These are phyloP conservation scores for Murraya koenigii DNA, from an alignment of 345 rosid genomes.

Conservation along the genomic window DNA sequence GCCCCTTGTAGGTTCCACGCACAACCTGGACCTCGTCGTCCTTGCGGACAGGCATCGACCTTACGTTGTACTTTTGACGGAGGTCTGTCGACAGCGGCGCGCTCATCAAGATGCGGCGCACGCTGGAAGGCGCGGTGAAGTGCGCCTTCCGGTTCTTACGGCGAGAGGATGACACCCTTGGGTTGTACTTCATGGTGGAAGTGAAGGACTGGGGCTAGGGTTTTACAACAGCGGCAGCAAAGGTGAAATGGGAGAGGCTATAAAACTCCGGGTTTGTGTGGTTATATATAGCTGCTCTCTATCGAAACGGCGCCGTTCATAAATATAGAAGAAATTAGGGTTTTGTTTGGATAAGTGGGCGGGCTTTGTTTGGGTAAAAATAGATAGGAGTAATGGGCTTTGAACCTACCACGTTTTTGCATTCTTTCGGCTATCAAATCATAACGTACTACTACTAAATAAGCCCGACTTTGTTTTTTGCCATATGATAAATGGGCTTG, in stretches of 20 bases:
- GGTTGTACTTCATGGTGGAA: slow-evolving; percentile 64
- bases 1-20: slow-evolving; percentile 79
- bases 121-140: slow-evolving; percentile 67
- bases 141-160: slow-evolving; percentile 85
- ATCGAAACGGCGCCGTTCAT: background rate
- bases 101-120: slow-evolving; percentile 74
- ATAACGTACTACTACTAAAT: no score
- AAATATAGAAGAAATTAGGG: background rate
- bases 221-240: background rate
- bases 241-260: background rate
- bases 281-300: background rate
- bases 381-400: no score
- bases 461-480: no score
- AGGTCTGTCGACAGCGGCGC: slow-evolving; percentile 65
- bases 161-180: slow-evolving; percentile 68
- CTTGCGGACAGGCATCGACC: slow-evolving; percentile 79
- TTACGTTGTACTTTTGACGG: slow-evolving; percentile 73
- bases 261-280: background rate
- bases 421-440: no score
- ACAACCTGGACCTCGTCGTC: slow-evolving; percentile 86
- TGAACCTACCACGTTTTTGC: no score
- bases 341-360: background rate
- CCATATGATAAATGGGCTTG: no score
- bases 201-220: background rate
- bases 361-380: background rate